Percentiles rank a stretch among this genome's conserved stretches.
These are phyloP conservation scores for Vigna mungo DNA, from an alignment of 306 rosid species.

Conservation along the genomic window DNA sequence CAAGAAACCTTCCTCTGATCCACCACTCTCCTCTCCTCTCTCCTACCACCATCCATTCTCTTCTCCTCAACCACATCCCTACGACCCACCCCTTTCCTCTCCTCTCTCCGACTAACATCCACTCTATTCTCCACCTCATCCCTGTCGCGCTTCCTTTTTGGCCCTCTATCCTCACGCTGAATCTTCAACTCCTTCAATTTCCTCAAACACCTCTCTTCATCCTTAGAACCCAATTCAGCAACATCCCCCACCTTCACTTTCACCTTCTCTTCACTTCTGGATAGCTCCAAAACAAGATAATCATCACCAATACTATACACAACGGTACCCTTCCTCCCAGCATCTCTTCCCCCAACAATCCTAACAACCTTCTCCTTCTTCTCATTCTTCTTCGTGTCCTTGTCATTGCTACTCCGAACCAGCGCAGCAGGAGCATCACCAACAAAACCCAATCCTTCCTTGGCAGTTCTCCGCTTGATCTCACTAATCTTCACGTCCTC, in stretches of 20 bases:
- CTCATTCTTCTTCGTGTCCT: conserved; percentile 2
- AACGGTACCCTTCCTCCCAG: conserved; percentile 66
- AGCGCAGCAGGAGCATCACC: conserved; percentile 30
- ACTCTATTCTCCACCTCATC: conserved; percentile 12
- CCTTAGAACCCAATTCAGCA: conserved; percentile 67
- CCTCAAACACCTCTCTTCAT: conserved; percentile 69
- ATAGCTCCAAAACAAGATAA: conserved; percentile 56
- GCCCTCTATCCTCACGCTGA: conserved; percentile 31
- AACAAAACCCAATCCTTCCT: conserved; percentile 84
- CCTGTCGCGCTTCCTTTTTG: conserved; percentile 34
- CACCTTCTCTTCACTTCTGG: conserved; percentile 48
- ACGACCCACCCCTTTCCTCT: conserved; percentile 28
- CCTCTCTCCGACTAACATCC: conserved; percentile 14
- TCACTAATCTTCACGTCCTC: conserved; percentile 70
- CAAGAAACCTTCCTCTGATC: conserved; percentile 54
- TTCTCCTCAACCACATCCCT: conserved; percentile 32
- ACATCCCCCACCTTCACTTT: conserved; percentile 54
- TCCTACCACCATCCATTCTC: conserved; percentile 16
- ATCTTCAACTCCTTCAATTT: conserved; percentile 61
- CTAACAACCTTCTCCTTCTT: conserved; percentile 55
- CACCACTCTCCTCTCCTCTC: conserved; percentile 19
- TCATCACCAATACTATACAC: conserved; percentile 47
- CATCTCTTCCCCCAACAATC: conserved; percentile 64
- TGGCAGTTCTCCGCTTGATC: conserved; percentile 57
- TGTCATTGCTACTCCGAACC: neutral